A percentile compares a stretch with the other conserved stretches of the same genome.
Evolutionary conservation across 371 early-diverging fungal genomes (phyloP).

Genomic region (Mortierella sp.): DNA sequence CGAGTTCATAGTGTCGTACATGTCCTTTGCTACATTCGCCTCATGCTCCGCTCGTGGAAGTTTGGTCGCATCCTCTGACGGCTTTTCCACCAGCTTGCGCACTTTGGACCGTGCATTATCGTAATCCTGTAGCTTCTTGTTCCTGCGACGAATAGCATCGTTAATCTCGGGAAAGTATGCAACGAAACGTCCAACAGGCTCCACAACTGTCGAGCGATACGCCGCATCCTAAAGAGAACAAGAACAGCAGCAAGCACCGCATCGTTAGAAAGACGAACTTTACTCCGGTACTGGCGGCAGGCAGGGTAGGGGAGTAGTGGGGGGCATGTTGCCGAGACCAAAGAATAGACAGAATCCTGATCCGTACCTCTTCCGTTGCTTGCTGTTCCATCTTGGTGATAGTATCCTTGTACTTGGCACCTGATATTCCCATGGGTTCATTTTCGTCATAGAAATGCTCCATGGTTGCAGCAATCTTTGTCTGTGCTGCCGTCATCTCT

Average conservation of each 20-base stretch:
- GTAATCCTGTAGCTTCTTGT: conserved; percentile 90
- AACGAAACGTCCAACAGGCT: conserved; percentile 87
- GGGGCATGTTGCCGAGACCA: too few species aligned
- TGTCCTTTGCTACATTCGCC: conserved; percentile 75
- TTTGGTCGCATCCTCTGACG: conserved; percentile 78
- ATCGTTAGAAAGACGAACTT: too few species aligned
- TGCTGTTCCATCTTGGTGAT: conserved; percentile 85
- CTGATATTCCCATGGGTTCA: conserved; percentile 60
- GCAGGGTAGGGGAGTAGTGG: too few species aligned
- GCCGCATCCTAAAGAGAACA: conserved; percentile 70
- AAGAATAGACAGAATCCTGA: too few species aligned
- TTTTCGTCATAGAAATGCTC: conserved; percentile 73
- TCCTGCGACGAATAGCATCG: conserved; percentile 88
- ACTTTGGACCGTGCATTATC: conserved; percentile 81
- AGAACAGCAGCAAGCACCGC: too few species aligned
- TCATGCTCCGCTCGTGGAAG: conserved; percentile 81
- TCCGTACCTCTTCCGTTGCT: conserved; percentile 77
- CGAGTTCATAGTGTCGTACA: conserved; percentile 85
- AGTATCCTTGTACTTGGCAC: conserved; percentile 77
- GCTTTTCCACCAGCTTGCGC: conserved; percentile 83
- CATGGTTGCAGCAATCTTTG: conserved; percentile 82
- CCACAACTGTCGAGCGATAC: conserved; percentile 86
- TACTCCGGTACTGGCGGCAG: too few species aligned
- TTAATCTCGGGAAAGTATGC: conserved; percentile 93
- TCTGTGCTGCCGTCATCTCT: conserved; percentile 88